Evolutionary conservation across 192 early-diverging fungal genomes (phyloP).

Genomic region (Phlyctochytrium bullatum): DNA sequence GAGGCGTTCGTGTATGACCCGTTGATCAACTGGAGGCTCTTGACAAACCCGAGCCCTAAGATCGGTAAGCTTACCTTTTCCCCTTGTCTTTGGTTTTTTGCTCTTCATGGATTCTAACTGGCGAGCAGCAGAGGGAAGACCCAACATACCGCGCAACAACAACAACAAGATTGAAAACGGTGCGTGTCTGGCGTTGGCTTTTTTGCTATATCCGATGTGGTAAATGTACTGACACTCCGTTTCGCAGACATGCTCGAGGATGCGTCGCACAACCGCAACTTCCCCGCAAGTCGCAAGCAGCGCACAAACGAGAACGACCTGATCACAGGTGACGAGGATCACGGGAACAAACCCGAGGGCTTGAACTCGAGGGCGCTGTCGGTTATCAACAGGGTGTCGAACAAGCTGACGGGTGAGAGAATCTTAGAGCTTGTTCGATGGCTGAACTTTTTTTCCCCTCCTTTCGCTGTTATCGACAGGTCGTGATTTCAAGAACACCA

Average conservation of each 20-base stretch:
- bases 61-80: slow-evolving; percentile 20
- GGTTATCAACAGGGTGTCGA: slow-evolving; percentile 85
- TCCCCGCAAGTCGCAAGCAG: slow-evolving; percentile 45
- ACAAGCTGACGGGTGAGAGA: slow-evolving; percentile 80
- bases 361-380: slow-evolving; percentile 76
- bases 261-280: slow-evolving; percentile 25
- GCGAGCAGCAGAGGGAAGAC: slow-evolving; percentile 20
- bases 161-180: slow-evolving; percentile 28
- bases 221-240: no score
- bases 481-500: slow-evolving; percentile 83
- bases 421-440: background rate
- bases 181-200: slow-evolving; percentile 5
- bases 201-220: background rate
- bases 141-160: slow-evolving; percentile 17
- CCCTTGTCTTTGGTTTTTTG: background rate
- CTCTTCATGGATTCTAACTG: background rate
- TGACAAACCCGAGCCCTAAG: slow-evolving; percentile 52
- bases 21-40: slow-evolving; percentile 84
- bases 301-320: slow-evolving; percentile 52
- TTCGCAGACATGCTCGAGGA: slow-evolving; percentile 36
- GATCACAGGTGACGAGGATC: slow-evolving; percentile 43
- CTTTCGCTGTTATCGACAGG: slow-evolving; percentile 40
- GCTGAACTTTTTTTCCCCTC: slow-evolving; percentile 1
- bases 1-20: slow-evolving; percentile 99
- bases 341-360: slow-evolving; percentile 54